These are phyloP conservation scores for Globisporangium solare DNA, from an alignment of 352 stramenopile species.

Conservation along the genomic window DNA sequence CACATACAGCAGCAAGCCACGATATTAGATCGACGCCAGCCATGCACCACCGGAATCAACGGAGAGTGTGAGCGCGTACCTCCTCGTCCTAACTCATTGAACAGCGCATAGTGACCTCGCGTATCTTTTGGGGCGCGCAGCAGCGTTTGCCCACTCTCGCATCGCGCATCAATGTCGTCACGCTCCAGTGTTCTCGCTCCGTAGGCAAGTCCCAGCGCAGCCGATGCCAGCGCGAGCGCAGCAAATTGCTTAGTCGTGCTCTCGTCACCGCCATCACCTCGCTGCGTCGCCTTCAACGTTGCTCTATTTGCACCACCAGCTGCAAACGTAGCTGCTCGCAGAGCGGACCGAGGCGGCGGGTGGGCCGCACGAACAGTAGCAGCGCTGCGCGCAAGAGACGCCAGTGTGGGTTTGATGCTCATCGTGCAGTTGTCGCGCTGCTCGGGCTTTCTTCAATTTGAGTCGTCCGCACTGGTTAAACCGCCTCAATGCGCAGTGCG, in stretches of 20 bases:
- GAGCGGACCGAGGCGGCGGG: not conserved
- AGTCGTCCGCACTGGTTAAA: too few relatives aligned
- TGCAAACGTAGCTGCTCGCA: not conserved
- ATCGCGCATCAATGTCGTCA: not conserved
- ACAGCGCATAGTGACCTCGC: slow-evolving; percentile 41
- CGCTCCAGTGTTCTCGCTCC: not conserved
- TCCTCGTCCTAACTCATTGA: slow-evolving; percentile 64
- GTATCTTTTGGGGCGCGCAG: not conserved
- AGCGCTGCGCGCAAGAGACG: not conserved
- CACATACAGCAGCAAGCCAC: not conserved
- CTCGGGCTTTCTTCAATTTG: not conserved
- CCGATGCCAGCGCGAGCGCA: not conserved
- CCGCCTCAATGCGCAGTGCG: too few relatives aligned
- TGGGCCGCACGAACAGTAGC: not conserved
- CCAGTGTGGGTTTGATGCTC: not conserved
- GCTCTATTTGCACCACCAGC: not conserved
- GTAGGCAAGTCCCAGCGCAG: not conserved
- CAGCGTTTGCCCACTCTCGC: not conserved
- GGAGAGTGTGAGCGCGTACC: slow-evolving; percentile 20
- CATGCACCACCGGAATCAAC: not conserved
- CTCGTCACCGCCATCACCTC: not conserved
- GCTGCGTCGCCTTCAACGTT: not conserved
- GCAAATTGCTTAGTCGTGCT: not conserved
- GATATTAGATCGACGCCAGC: not conserved
- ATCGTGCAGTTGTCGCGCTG: not conserved